phyloP scores from a whole-genome alignment of 257 asterid genomes.

The Paulownia fortunei region DNA sequence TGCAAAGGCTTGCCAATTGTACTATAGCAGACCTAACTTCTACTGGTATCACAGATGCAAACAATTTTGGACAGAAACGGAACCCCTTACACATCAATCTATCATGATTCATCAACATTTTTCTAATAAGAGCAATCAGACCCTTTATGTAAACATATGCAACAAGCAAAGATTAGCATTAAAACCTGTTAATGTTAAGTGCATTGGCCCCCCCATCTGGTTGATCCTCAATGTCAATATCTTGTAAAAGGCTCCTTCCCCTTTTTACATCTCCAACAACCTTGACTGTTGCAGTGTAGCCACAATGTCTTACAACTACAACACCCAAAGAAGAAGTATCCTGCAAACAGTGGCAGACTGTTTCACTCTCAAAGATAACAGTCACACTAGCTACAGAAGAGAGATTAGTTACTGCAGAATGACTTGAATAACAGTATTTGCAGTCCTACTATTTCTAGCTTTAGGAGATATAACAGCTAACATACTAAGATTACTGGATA shows the following conservation, averaged over 20 bases:
- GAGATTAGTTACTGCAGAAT: conserved; percentile 19
- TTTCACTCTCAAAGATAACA: conserved; percentile 38
- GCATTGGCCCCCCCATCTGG: conserved; percentile 95
- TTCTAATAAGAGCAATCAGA: conserved; percentile 22
- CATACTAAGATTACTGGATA: background rate
- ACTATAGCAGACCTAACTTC: background rate
- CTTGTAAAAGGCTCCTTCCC: conserved; percentile 55
- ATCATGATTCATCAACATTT: conserved; percentile 23
- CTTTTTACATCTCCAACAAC: conserved; percentile 66
- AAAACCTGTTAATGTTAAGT: conserved; percentile 89
- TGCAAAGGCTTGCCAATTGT: conserved; percentile 7
- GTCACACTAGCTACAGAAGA: conserved; percentile 9
- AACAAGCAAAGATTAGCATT: conserved; percentile 29
- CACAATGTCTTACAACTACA: conserved; percentile 80
- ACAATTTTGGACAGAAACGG: conserved; percentile 5
- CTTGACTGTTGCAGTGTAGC: conserved; percentile 83
- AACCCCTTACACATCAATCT: background rate
- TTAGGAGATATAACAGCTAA: conserved; percentile 5
- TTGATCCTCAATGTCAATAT: conserved; percentile 76
- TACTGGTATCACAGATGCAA: conserved; percentile 15
- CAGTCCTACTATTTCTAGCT: background rate
- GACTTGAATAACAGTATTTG: background rate
- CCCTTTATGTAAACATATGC: conserved; percentile 6
- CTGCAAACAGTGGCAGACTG: conserved; percentile 49
- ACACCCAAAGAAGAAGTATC: conserved; percentile 82